These are phyloP conservation scores for Pseudopithomyces chartarum DNA, from an alignment of 2,329 filamentous ascomycete species.

Conservation along the genomic window DNA sequence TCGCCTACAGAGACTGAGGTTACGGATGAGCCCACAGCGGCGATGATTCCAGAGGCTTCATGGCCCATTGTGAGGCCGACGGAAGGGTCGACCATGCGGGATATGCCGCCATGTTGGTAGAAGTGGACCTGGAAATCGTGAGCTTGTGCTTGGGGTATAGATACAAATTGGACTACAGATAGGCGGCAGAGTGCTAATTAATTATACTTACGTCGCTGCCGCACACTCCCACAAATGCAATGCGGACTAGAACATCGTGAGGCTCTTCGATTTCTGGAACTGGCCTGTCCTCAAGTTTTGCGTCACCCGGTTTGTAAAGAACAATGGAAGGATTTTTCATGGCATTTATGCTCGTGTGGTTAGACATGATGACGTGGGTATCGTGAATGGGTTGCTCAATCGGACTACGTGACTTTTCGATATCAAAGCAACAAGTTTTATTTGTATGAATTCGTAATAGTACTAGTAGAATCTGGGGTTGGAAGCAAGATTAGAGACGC, in stretches of 20 bases:
- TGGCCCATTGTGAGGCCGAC: conserved; percentile 86
- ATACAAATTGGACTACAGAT: no score
- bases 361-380: background rate
- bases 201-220: conserved; percentile 38
- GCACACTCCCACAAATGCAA: conserved; percentile 52
- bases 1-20: conserved; percentile 78
- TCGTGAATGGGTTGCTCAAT: background rate
- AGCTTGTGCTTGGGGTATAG: background rate
- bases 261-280: conserved; percentile 43
- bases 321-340: conserved; percentile 51
- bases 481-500: no score
- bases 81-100: conserved; percentile 79
- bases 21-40: conserved; percentile 79
- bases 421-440: no score
- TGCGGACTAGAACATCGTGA: conserved; percentile 51
- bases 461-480: no score
- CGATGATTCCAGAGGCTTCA: conserved; percentile 81
- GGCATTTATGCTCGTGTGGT: background rate
- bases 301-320: conserved; percentile 47
- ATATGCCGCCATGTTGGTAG: conserved; percentile 93
- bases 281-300: conserved; percentile 45
- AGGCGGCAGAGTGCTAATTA: no score
- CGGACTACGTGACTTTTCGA: no score
- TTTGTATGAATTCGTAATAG: no score
- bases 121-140: conserved; percentile 70